Evolutionary conservation across 2,329 filamentous ascomycete genomes (phyloP), one percentile per base, ranked within the genome.

Genomic region (Dichotomopilus funicola): DNA sequence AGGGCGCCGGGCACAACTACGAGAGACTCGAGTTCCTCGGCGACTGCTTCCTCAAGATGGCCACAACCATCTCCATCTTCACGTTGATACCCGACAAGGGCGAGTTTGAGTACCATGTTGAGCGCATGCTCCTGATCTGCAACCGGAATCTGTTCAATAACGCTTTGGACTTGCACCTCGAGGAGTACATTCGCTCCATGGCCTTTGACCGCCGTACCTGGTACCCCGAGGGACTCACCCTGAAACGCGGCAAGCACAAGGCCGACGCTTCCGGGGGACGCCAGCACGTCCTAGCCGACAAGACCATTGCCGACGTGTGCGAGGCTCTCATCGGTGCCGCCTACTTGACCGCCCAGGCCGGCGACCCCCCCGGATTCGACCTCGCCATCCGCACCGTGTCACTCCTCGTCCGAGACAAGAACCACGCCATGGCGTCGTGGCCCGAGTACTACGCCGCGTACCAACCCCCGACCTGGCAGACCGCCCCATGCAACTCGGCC

Each of bases 41-140:
- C 0, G 94, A 99, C 68, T 88, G 87, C 37, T 96, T 96, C 65
- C 77, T 99, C 57, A 99, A 99, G 71, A 92, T 96, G 85, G 89
- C 89, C 9, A 96, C 92, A 0, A 92, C 91, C 0, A 91, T 99
- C 52, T 85, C 91, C 0, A 76, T 95, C 0, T 97, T 88, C 67
- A 86, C 87, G 0, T 78, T 84, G 34, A 83, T 88, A 19, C 89
- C 90, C 0, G 81, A 88, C 48, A 83, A 87, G 59, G 83, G 90
- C 61, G 94, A 99, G 66, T 95, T 86, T 49, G 84, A 89, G 54
- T 94, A 89, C 63, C 94, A 99, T 65, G 88, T 95, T 6, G 86
- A 90, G 63, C 85, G 94, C 12, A 97, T 97, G 92, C 67, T 87
- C 19, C 79, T 97, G 64, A 79, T 97, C 12, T 96, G 90, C 78